A percentile compares a stretch with the other conserved stretches of the same genome.
Conservation (phyloP, 371 early-diverging fungal species). For the Apophysomyces sp. region DNA sequence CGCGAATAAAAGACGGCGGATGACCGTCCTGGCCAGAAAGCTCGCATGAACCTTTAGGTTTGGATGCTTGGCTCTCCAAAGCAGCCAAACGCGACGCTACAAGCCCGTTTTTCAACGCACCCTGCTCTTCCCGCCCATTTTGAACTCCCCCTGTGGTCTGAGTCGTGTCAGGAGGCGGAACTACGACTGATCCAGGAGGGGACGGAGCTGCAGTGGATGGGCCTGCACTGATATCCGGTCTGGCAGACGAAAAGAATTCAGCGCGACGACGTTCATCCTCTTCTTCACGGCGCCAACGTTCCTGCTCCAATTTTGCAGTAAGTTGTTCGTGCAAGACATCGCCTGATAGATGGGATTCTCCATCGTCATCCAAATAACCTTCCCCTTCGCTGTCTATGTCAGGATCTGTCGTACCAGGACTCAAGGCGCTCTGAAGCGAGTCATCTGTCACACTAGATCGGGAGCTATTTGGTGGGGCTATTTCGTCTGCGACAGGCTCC, state of each 20-base stretch:
- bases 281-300: constrained; percentile 33
- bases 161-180: not conserved
- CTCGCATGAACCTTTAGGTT: not conserved
- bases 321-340: constrained; percentile 15
- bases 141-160: too few species aligned
- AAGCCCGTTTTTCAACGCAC: not conserved
- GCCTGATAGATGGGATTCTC: not conserved
- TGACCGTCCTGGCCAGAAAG: not conserved
- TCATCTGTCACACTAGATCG: constrained; percentile 22
- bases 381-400: constrained; percentile 7
- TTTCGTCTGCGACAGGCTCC: constrained; percentile 4
- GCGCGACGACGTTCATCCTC: constrained; percentile 33
- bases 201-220: not conserved
- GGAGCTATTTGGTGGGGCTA: not conserved
- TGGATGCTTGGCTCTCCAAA: not conserved
- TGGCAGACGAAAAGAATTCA: constrained; percentile 18
- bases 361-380: not conserved
- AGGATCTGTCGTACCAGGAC: constrained; percentile 31
- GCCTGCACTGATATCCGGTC: not conserved
- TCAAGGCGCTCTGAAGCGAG: constrained; percentile 36
- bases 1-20: not conserved
- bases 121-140: too few species aligned
- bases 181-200: not conserved
- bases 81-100: not conserved
- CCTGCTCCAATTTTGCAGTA: constrained; percentile 19